These are phyloP conservation scores for Echria macrotheca DNA, from an alignment of 495 filamentous ascomycete genomes.

Conservation along the genomic window DNA sequence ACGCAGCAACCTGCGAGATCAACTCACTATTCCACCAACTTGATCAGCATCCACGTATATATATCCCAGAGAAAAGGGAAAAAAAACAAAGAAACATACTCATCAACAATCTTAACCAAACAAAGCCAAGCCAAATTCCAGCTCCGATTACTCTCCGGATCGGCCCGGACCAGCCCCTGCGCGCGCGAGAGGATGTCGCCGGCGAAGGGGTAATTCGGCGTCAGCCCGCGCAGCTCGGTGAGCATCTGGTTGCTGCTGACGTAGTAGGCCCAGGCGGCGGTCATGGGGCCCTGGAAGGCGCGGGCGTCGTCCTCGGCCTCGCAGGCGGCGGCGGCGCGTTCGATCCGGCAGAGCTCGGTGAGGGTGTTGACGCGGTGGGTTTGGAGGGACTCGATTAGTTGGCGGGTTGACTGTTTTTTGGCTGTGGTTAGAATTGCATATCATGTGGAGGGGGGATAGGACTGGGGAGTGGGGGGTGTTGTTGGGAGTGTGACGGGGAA, in stretches of 20 bases:
- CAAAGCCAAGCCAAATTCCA: slow-evolving; percentile 79
- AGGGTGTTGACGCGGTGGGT: slow-evolving; percentile 68
- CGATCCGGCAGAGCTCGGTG: slow-evolving; percentile 68
- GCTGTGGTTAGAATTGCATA: too few relatives aligned
- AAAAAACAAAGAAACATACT: slow-evolving; percentile 53
- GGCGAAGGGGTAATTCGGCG: slow-evolving; percentile 67
- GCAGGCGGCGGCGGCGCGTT: slow-evolving; percentile 54
- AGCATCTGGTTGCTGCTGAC: slow-evolving; percentile 68
- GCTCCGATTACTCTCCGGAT: slow-evolving; percentile 60
- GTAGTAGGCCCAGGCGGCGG: slow-evolving; percentile 66
- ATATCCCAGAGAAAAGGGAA: too few relatives aligned
- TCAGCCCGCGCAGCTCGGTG: slow-evolving; percentile 64
- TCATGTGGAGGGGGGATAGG: too few relatives aligned
- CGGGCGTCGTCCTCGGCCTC: slow-evolving; percentile 52
- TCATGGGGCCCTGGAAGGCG: slow-evolving; percentile 56
- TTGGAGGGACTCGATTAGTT: slow-evolving; percentile 49
- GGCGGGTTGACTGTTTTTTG: slow-evolving; percentile 30
- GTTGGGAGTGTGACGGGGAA: too few relatives aligned
- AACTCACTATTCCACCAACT: slow-evolving; percentile 40
- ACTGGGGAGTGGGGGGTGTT: too few relatives aligned
- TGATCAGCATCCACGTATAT: background rate
- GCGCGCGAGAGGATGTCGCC: slow-evolving; percentile 63
- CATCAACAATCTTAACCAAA: slow-evolving; percentile 59
- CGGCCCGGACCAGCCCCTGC: slow-evolving; percentile 57
- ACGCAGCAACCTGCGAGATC: slow-evolving; percentile 53